A percentile compares a stretch with the other conserved stretches of the same genome.
Evolutionary conservation across 768 basidiomycete species (phyloP).

Genomic region (Naganishia vishniacii): DNA sequence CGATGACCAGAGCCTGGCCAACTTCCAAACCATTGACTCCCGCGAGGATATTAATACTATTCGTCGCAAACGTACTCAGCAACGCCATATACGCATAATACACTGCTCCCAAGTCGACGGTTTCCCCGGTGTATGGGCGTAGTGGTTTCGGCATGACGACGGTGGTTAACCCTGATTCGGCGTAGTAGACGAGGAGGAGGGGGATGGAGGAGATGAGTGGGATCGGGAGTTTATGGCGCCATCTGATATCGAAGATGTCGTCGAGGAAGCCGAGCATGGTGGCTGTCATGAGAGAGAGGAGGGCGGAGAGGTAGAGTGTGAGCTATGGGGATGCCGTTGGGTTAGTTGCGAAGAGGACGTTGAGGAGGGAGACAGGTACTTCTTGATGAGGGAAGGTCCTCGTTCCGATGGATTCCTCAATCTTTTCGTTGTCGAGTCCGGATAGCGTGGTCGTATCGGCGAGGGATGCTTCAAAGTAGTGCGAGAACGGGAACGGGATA

Average conservation of each 20-base stretch:
- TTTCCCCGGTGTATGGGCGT: slow-evolving; percentile 63
- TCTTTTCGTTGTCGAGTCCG: neutral
- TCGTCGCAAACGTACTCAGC: slow-evolving; percentile 91
- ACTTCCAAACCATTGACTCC: slow-evolving; percentile 97
- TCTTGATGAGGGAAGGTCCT: slow-evolving; percentile 51
- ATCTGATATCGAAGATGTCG: slow-evolving; percentile 96
- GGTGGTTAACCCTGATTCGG: slow-evolving; percentile 85
- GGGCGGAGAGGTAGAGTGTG: slow-evolving; percentile 82
- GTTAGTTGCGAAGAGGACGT: neutral
- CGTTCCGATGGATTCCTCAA: slow-evolving; percentile 27
- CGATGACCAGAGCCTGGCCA: slow-evolving; percentile 85
- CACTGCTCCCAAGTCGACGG: slow-evolving; percentile 84
- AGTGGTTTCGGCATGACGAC: slow-evolving; percentile 86
- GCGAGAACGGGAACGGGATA: slow-evolving; percentile 90
- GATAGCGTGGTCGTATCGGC: neutral
- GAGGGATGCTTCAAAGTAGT: slow-evolving; percentile 46
- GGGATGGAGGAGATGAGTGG: slow-evolving; percentile 94
- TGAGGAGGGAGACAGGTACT: slow-evolving; percentile 31
- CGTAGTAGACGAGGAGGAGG: slow-evolving; percentile 90
- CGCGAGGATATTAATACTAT: slow-evolving; percentile 97
- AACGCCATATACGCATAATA: slow-evolving; percentile 97
- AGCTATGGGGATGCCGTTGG: slow-evolving; percentile 54
- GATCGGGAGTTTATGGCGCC: slow-evolving; percentile 95
- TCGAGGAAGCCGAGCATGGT: slow-evolving; percentile 93
- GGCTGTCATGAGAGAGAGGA: slow-evolving; percentile 86